phyloP scores from a whole-genome alignment of 352 stramenopile species.

The Phytopythium boreale region DNA sequence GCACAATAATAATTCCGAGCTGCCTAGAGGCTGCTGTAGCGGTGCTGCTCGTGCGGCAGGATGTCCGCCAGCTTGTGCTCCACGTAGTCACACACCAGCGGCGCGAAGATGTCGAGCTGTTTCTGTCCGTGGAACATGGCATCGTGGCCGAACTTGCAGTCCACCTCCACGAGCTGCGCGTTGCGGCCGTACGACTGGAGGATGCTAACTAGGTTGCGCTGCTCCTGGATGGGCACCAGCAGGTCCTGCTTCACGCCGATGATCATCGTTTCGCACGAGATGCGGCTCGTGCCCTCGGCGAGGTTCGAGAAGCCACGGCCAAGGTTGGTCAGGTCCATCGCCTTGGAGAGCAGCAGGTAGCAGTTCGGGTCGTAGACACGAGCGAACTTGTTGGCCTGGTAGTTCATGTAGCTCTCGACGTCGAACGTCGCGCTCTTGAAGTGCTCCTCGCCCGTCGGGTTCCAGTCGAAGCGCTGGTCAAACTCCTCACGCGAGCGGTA shows the following conservation, averaged over 20 bases:
- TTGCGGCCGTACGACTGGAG: slow-evolving; percentile 72
- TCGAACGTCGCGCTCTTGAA: slow-evolving; percentile 85
- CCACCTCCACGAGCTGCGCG: slow-evolving; percentile 63
- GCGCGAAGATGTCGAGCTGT: slow-evolving; percentile 72
- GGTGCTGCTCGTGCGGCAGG: slow-evolving; percentile 66
- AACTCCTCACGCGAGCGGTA: slow-evolving; percentile 89
- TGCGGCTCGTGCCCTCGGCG: slow-evolving; percentile 69
- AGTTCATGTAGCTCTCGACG: slow-evolving; percentile 90
- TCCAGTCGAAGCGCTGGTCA: slow-evolving; percentile 85
- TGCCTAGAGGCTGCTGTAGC: slow-evolving; percentile 68
- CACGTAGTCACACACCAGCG: slow-evolving; percentile 65
- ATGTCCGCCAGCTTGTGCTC: slow-evolving; percentile 54
- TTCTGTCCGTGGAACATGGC: slow-evolving; percentile 85
- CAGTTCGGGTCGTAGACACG: slow-evolving; percentile 85
- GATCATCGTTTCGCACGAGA: slow-evolving; percentile 60
- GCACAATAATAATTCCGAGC: no score
- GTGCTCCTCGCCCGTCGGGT: slow-evolving; percentile 60
- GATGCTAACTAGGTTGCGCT: slow-evolving; percentile 77
- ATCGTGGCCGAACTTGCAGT: slow-evolving; percentile 88
- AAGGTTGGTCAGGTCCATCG: slow-evolving; percentile 85
- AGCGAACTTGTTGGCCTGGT: slow-evolving; percentile 86
- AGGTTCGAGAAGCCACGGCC: slow-evolving; percentile 66
- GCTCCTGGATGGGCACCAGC: slow-evolving; percentile 82
- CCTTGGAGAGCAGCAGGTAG: slow-evolving; percentile 87
- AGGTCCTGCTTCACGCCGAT: slow-evolving; percentile 84